These are phyloP conservation scores for Yamadazyma atmosphaerica DNA, from an alignment of 1,139 yeast species.

Conservation along the genomic window DNA sequence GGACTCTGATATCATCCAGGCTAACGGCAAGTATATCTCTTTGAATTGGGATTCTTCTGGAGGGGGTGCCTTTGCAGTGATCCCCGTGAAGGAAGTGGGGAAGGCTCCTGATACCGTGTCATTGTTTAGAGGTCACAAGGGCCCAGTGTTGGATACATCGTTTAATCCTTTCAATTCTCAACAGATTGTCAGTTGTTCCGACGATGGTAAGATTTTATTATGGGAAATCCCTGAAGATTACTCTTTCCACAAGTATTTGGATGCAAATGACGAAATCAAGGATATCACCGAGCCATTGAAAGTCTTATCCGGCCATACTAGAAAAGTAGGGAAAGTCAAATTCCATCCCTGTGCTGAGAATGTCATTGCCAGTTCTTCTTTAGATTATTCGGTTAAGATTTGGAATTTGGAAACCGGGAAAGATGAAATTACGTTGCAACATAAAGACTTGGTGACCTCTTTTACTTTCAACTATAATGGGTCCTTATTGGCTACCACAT, in stretches of 20 bases:
- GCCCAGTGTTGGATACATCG: constrained; percentile 91
- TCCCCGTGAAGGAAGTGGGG: constrained; percentile 85
- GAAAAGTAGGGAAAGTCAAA: constrained; percentile 91
- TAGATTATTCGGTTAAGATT: constrained; percentile 85
- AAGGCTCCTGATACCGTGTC: constrained; percentile 94
- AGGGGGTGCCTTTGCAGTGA: constrained; percentile 95
- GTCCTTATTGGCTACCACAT: constrained; percentile 78
- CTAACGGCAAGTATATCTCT: constrained; percentile 79
- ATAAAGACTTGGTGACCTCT: constrained; percentile 86
- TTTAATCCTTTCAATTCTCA: constrained; percentile 86
- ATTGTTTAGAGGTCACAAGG: constrained; percentile 92
- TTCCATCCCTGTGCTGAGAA: constrained; percentile 88
- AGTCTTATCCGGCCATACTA: constrained; percentile 76
- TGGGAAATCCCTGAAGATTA: constrained; percentile 87
- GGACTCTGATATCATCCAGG: constrained; percentile 84
- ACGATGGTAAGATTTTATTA: constrained; percentile 83
- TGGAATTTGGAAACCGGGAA: constrained; percentile 86
- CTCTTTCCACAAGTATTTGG: constrained; percentile 61
- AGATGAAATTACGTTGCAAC: constrained; percentile 71
- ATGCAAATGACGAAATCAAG: constrained; percentile 61
- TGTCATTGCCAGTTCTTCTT: constrained; percentile 84
- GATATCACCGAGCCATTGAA: constrained; percentile 70
- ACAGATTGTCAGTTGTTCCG: constrained; percentile 82
- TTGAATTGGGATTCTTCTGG: constrained; percentile 95
- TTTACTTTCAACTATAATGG: constrained; percentile 91